Base-by-base conservation (phyloP, 2,329 filamentous ascomycete genomes). In the Aspergillus aculeatinus region DNA sequence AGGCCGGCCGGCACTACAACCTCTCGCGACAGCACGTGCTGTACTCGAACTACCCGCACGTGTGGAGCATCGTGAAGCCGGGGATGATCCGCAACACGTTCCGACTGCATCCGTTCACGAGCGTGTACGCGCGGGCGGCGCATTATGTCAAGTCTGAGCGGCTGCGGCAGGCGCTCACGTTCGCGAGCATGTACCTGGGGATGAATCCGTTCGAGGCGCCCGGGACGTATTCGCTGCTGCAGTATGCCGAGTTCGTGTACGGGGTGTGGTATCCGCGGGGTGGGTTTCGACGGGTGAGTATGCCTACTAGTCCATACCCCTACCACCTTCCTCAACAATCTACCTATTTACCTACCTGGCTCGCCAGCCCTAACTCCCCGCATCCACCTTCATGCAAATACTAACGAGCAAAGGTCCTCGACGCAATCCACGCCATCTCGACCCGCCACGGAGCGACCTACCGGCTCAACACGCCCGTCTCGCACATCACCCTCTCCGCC, bases 111-210 rank as follows among this genome's bases (percentile, higher is more conserved):
- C 88, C 88, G 0, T 87, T 91, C 63, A 86, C 91, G 72, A 88
- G 83, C 66, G 89, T 91, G 16, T 92, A 87, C 78, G 79, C 79
- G 6, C 77, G 89, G 29, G 86, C 88, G 3, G 79, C 83, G 27
- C 82, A 81, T 62, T 91, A 91, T 68, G 92, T 92, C 72, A 83
- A 80, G 79, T 88, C 87, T 0, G 89, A 91, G 69, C 79, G 88
- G 59, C 70, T 92, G 67, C 79, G 89, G 61, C 77, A 88, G 27
- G 88, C 89, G 0, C 92, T 92, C 65, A 91, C 89, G 0, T 92
- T 92, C 74, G 88, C 85, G 23, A 91, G 87, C 67, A 92, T 92
- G 89, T 92, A 92, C 69, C 89, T 92, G 86, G 89, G 89, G 0
- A 92, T 92, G 89, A 87, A 82, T 57, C 89, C 89, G 0, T 92